These are phyloP conservation scores for Xylogone sp. DNA, from an alignment of 2,329 filamentous ascomycete species.

Conservation along the genomic window DNA sequence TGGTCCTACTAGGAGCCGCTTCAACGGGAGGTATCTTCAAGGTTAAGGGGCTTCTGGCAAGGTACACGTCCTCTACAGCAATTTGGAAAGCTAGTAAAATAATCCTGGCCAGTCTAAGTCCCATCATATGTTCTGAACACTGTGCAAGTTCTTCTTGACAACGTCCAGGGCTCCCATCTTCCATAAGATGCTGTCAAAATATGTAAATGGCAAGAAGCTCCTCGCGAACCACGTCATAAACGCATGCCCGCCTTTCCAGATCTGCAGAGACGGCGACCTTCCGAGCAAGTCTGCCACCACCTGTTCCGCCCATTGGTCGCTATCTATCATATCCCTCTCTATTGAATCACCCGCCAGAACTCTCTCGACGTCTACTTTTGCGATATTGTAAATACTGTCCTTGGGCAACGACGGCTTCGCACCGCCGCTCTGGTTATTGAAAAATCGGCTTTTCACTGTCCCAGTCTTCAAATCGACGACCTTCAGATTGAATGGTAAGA, in stretches of 20 bases:
- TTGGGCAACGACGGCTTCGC: conserved; percentile 6
- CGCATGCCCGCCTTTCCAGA: conserved; percentile 12
- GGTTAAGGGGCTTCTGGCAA: no score
- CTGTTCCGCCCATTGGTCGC: conserved; percentile 7
- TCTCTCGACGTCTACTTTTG: conserved; percentile 10
- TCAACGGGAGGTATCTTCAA: no score
- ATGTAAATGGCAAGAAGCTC: conserved; percentile 14
- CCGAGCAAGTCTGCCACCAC: conserved; percentile 12
- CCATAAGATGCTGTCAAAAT: conserved; percentile 7
- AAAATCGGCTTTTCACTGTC: conserved; percentile 7
- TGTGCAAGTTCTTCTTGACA: conserved; percentile 31
- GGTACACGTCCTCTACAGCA: no score
- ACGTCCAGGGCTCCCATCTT: conserved; percentile 18
- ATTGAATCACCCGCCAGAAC: conserved; percentile 3
- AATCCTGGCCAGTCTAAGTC: no score
- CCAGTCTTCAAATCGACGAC: conserved; percentile 19
- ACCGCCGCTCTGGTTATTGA: conserved; percentile 1
- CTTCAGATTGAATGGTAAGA: conserved; percentile 15
- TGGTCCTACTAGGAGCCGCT: no score
- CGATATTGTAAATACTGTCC: conserved; percentile 10
- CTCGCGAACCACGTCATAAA: conserved; percentile 5
- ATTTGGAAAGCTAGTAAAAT: no score
- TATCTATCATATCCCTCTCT: no score
- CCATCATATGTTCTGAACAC: no score
- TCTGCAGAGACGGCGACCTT: conserved; percentile 5